Base-by-base conservation (phyloP, 1,284 basidiomycete species). In the Malassezia dermatis region DNA sequence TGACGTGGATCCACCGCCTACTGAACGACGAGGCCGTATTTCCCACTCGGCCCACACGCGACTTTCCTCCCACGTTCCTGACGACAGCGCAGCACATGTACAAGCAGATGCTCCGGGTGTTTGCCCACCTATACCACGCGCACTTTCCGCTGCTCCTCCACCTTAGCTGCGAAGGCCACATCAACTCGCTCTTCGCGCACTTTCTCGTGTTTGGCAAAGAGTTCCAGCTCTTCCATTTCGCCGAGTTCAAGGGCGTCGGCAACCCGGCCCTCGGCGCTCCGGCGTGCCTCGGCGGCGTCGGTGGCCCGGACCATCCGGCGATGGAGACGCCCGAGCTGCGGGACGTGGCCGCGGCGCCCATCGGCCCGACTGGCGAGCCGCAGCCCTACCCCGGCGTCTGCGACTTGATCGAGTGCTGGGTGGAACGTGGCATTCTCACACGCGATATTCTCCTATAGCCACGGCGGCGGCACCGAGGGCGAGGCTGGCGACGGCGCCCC, bases 141-240 rank as follows among this genome's bases (percentile, higher is more conserved):
- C 93, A 98, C 75, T 98, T 91, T 75, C 79, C 81, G 19, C 86
- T 88, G 35, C 83, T 86, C 66, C 84, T 95, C 64, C 91, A 98
- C 75, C 82, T 98, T 21, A 88, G 88, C 53, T 85, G 88, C 43
- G 93, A 96, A 73, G 90, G 90, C 0, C 91, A 96, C 76, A 90
- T 95, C 78, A 96, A 96, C 77, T 89, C 86, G n/a, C 82, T 96
- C 31, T 96, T 96, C 70, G 91, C 91, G 0, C 91, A 96, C 77
- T 59, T 48, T 42, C 79, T 96, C 44, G 88, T 90, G 0, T 96
- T 96, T 69, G 81, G 81, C 11, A 77, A 78, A 48, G 80, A 82
- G 65, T 98, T 95, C 73, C 86, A 94, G 71, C 77, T 98, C 32
- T 78, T 96, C 58, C 77, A 79, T 53, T 73, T 76, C 31, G 74